A percentile compares a stretch with the other conserved stretches of the same genome.
Conservation (phyloP, 2,329 filamentous ascomycete genomes). For the Uncinocarpus reesii region DNA sequence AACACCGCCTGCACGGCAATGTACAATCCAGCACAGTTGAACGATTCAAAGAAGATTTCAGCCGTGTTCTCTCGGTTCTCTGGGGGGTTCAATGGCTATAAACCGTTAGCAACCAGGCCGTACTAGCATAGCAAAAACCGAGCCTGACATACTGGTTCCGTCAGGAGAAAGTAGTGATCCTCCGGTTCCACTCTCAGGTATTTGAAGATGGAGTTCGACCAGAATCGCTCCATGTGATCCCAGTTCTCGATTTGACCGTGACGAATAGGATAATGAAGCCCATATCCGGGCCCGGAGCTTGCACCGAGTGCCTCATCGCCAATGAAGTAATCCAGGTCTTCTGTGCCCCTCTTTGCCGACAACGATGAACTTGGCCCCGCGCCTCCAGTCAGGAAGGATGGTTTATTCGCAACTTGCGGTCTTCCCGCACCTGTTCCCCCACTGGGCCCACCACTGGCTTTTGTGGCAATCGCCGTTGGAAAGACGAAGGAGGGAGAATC, state of each 20-base stretch:
- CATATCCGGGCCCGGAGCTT: conserved; percentile 79
- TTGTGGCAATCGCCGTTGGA: conserved; percentile 95
- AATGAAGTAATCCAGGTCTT: conserved; percentile 98
- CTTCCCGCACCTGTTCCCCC: conserved; percentile 72
- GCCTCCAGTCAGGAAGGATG: conserved; percentile 85
- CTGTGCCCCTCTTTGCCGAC: conserved; percentile 85
- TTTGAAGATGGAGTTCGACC: conserved; percentile 99
- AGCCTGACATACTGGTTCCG: conserved; percentile 64
- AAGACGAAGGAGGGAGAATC: conserved; percentile 99
- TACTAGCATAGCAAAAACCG: neutral
- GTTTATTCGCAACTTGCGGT: conserved; percentile 85
- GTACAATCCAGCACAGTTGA: conserved; percentile 97
- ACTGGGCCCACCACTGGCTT: conserved; percentile 60
- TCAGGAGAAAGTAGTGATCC: conserved; percentile 96
- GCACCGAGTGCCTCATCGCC: conserved; percentile 89
- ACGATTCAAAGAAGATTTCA: conserved; percentile 99
- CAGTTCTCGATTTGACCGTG: conserved; percentile 99
- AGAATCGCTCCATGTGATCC: conserved; percentile 99
- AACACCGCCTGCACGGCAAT: conserved; percentile 97
- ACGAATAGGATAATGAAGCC: conserved; percentile 91
- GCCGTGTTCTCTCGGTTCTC: conserved; percentile 98
- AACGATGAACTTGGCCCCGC: conserved; percentile 74
- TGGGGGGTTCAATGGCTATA: conserved; percentile 84
- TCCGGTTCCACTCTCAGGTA: conserved; percentile 96
- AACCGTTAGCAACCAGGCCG: neutral